Evolutionary conservation across 1,139 yeast genomes (phyloP), one percentile per base, ranked within the genome.

Genomic region (Yamadazyma triangularis): DNA sequence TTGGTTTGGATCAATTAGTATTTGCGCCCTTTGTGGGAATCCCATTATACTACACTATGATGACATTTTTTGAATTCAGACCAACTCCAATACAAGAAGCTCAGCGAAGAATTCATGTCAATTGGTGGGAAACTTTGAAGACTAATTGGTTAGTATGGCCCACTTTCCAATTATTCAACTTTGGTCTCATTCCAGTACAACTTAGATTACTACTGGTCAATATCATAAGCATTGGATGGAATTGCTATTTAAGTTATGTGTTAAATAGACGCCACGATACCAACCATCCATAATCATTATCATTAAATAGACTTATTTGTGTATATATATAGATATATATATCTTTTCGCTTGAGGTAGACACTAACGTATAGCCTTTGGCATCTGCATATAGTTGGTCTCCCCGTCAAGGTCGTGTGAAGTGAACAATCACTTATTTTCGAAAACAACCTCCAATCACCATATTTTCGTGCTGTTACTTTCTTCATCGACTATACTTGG

Each of bases 71-170:
- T 62, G 93, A 85, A 49, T 37, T 57, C 5, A 49, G 51, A 8
- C 33, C 33, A 1, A 24, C 47, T 11, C 50, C 58, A n/a, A 31
- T 41, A 13, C 36, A 36, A 7, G 66, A 62, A 10, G 58, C 71
- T 4, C 45, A 50, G 26, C 29, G 42, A 4, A 77, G 75, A 39
- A 50, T 80, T 18, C 26, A 54, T 2, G 54, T 60, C 11, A 72
- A 73, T 35, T 79, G 79, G 74, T 66, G 73, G 74, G 56, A 60
- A 4, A 84, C 94, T 0, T 56, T 86, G 26, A 40, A 60, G 21
- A 71, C 82, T 20, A 87, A 86, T 51, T 88, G 95, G 95, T 44
- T 67, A 28, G 82, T 88, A 7, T 88, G 96, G 96, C 96, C 96
- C 0, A 61, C 74, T 0, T 79, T 88, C 47, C 96, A 88, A 56